Conservation (phyloP, 140 eudicot species). For the Cichorium intybus region DNA sequence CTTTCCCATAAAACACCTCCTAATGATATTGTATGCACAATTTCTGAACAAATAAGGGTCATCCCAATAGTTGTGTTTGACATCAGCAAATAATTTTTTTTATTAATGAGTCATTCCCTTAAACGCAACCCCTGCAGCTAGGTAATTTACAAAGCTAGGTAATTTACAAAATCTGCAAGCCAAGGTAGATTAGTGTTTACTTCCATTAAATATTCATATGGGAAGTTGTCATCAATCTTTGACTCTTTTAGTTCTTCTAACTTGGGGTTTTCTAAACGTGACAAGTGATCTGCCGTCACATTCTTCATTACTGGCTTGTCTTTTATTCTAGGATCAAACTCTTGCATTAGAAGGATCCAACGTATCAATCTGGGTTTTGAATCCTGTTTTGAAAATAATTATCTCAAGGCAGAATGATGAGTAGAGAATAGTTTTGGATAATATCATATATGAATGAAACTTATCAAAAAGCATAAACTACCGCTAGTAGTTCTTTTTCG, state of each 20-base stretch:
- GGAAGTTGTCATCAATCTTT: background rate
- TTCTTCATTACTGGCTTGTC: background rate
- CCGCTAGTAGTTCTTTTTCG: too few species aligned
- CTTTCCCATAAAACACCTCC: background rate
- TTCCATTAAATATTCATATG: background rate
- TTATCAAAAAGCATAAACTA: too few species aligned
- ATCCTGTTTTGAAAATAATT: too few species aligned
- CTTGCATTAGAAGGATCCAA: too few species aligned
- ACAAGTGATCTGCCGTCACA: background rate
- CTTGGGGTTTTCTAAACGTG: too few species aligned
- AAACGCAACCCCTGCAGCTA: background rate
- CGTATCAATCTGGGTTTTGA: too few species aligned
- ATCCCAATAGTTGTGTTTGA: background rate
- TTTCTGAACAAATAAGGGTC: background rate
- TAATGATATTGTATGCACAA: background rate
- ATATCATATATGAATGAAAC: too few species aligned
- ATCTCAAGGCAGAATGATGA: too few species aligned
- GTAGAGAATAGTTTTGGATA: too few species aligned
- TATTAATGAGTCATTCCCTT: background rate
- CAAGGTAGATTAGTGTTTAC: background rate
- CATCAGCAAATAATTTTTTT: background rate
- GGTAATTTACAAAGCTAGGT: too few species aligned
- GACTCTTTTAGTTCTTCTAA: too few species aligned
- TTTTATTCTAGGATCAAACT: too few species aligned
- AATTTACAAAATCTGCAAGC: background rate